Conservation (phyloP, 768 basidiomycete species). For the Chalciporus chontae region DNA sequence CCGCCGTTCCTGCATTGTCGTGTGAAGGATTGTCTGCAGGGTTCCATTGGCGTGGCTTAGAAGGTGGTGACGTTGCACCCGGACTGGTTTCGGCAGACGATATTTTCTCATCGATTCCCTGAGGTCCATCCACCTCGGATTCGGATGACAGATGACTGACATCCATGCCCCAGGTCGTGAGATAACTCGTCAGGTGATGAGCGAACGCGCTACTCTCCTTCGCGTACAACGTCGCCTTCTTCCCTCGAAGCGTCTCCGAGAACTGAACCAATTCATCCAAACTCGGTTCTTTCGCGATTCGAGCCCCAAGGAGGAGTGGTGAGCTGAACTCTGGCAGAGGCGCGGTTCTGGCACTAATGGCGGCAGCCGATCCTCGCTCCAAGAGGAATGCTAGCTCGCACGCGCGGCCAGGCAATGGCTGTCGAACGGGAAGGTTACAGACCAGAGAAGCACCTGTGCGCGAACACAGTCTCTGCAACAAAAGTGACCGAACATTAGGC, state of each 20-base stretch:
- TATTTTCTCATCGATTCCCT: conserved; percentile 13
- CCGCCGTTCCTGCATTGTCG: conserved; percentile 13
- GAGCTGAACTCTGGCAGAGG: conserved; percentile 47
- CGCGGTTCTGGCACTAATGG: conserved; percentile 36
- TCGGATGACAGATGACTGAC: conserved; percentile 75
- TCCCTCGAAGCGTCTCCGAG: conserved; percentile 78
- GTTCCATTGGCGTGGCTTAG: conserved; percentile 24
- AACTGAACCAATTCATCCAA: conserved; percentile 76
- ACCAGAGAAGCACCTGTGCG: conserved; percentile 51
- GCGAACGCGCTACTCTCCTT: conserved; percentile 87
- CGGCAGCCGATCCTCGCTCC: conserved; percentile 52
- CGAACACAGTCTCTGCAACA: conserved; percentile 58
- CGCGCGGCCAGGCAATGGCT: conserved; percentile 43
- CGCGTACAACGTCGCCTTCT: conserved; percentile 80
- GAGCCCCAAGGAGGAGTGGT: conserved; percentile 46
- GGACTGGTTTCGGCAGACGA: conserved; percentile 8
- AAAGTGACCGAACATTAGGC: conserved; percentile 45
- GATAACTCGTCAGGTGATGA: conserved; percentile 87
- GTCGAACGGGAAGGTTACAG: conserved; percentile 41
- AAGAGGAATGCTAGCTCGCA: conserved; percentile 68
- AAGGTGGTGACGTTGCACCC: conserved; percentile 3
- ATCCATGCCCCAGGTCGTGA: conserved; percentile 95
- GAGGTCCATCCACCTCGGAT: conserved; percentile 44
- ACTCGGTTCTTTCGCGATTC: conserved; percentile 66
- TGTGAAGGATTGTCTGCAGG: conserved; percentile 17